Percentiles rank a stretch among this genome's conserved stretches.
Evolutionary conservation across 495 filamentous ascomycete species (phyloP).

Genomic region (Friedmanniomyces simplex): DNA sequence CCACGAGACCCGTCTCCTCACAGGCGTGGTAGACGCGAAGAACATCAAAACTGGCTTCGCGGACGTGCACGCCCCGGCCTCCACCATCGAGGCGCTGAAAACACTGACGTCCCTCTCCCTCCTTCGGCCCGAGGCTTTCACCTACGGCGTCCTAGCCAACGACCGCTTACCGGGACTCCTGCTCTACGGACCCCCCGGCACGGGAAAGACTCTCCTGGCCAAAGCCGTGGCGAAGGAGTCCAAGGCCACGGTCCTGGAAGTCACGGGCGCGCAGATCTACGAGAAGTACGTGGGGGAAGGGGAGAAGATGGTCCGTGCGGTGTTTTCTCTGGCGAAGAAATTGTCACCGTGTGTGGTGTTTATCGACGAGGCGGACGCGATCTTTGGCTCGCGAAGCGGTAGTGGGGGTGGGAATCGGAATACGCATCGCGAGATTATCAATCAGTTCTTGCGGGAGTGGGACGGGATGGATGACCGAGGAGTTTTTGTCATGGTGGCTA

Average conservation of each 20-base stretch:
- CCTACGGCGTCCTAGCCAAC: conserved; percentile 84
- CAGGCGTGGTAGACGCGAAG: conserved; percentile 66
- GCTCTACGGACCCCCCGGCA: conserved; percentile 90
- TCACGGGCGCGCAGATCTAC: conserved; percentile 69
- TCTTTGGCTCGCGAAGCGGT: conserved; percentile 64
- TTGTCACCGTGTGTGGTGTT: conserved; percentile 91
- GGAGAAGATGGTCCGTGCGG: conserved; percentile 91
- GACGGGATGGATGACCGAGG: conserved; percentile 75
- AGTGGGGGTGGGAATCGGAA: conserved; percentile 46
- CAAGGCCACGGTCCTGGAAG: conserved; percentile 71
- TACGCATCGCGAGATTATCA: conserved; percentile 82
- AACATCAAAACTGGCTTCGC: conserved; percentile 77
- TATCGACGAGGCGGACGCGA: conserved; percentile 91
- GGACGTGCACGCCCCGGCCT: conserved; percentile 68
- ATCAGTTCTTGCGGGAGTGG: conserved; percentile 97
- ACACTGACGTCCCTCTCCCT: conserved; percentile 83
- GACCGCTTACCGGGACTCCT: conserved; percentile 85
- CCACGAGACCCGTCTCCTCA: conserved; percentile 74
- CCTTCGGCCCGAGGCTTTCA: conserved; percentile 84
- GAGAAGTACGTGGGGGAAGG: conserved; percentile 95
- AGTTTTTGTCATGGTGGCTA: conserved; percentile 99
- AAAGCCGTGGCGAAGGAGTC: conserved; percentile 94
- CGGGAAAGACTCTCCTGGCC: conserved; percentile 88
- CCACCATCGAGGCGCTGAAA: conserved; percentile 80
- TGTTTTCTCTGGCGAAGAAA: conserved; percentile 86